These are phyloP conservation scores for Lathyrus aphaca DNA, from an alignment of 306 rosid genomes.

Conservation along the genomic window DNA sequence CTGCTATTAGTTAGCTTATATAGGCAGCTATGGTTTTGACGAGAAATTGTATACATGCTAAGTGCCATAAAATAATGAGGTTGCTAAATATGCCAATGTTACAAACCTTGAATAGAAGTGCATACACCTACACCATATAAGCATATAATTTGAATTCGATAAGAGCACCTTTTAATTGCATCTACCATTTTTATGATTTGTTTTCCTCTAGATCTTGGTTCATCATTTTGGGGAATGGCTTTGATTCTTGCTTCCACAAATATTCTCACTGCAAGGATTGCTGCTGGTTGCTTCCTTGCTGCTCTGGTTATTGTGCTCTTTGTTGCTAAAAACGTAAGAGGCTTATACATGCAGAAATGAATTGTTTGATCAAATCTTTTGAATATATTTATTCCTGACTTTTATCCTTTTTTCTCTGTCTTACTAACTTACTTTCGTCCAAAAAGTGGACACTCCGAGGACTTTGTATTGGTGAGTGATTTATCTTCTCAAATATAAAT, in stretches of 20 bases:
- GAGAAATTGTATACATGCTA: constrained; percentile 20
- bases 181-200: constrained; percentile 37
- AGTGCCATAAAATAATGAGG: neutral
- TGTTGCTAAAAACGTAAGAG: constrained; percentile 88
- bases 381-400: constrained; percentile 32
- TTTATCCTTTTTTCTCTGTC: constrained; percentile 32
- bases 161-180: constrained; percentile 27
- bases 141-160: constrained; percentile 32
- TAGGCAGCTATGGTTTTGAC: constrained; percentile 31
- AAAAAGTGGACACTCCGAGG: constrained; percentile 97
- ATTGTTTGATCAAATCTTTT: constrained; percentile 12
- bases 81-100: neutral
- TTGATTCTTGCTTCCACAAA: constrained; percentile 92
- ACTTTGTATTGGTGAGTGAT: constrained; percentile 79
- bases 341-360: constrained; percentile 9
- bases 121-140: neutral
- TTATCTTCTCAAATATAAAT: constrained; percentile 27
- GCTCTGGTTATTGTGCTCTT: constrained; percentile 86
- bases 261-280: constrained; percentile 78
- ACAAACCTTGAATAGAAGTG: neutral
- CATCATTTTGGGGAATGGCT: constrained; percentile 98
- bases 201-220: constrained; percentile 78
- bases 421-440: constrained; percentile 20
- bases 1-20: constrained; percentile 1
- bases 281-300: constrained; percentile 82